Base-by-base conservation (phyloP, 257 asterid species). In the Linderniella brevidens region DNA sequence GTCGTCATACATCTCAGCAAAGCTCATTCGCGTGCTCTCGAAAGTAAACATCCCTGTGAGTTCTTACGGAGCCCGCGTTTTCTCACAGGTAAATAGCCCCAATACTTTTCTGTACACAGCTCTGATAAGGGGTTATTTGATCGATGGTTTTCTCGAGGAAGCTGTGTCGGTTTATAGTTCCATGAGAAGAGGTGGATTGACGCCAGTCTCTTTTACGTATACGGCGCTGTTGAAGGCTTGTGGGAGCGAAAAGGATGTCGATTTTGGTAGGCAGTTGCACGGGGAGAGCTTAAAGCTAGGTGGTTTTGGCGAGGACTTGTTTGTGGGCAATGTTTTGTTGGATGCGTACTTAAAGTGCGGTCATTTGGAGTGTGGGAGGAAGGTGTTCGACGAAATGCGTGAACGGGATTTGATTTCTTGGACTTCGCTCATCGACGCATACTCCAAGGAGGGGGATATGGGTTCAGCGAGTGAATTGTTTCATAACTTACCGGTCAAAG, bases 331-430 rank as follows among this genome's bases (percentile, higher is more conserved):
- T 54, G 58, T 49, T 39, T 68, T 80, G 77, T 66, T 83, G 13
- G 73, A 70, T 29, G 64, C 80, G 93, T 77, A 87, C 35, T 60
- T 78, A 14, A 78, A 79, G 47, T 79, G 93, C 29, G 83, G 93
- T 32, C 53, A 53, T 57, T 46, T 79, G 66, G 75, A 44, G 35
- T 58, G 65, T 14, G 92, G 76, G 50, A 51, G 80, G 62, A 69
- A 25, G 70, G 69, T 75, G 70, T 87, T 87, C 55, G 95, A 79
- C 36, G 97, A 87, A 77, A 79, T 80, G 95, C 79, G 76, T 32
- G 65, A 54, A 8, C 68, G 86, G 53, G 93, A 80, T 43, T 58
- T 59, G 49, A 66, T 82, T 37, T 73, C 88, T 14, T 73, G 77
- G 79, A 87, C 95, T 35, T 56, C 75, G 19, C 58, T 79, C 57